Conservation (phyloP, 345 rosid species). For the Camelina sativa region DNA sequence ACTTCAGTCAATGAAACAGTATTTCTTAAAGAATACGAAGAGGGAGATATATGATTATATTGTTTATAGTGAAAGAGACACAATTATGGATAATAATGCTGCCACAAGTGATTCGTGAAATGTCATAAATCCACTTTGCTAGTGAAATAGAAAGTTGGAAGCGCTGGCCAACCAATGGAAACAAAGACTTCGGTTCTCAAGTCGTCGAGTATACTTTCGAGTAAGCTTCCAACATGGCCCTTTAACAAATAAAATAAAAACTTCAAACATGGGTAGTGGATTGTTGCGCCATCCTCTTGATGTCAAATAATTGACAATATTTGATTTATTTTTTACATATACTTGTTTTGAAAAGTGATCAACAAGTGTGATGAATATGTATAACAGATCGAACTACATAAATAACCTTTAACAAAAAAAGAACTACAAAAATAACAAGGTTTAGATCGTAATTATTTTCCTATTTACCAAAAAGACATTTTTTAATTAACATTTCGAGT, state of each 20-base stretch:
- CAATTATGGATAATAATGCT: slow-evolving; percentile 1
- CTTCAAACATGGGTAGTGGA: slow-evolving; percentile 29
- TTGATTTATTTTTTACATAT: background rate
- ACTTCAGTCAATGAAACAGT: too few relatives aligned
- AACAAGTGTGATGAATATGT: too few relatives aligned
- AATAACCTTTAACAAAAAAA: too few relatives aligned
- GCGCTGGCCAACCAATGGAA: slow-evolving; percentile 11
- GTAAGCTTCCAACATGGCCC: slow-evolving; percentile 5
- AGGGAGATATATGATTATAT: too few relatives aligned
- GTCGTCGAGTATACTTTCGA: slow-evolving; percentile 7
- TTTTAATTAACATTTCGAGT: too few relatives aligned
- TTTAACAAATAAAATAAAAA: background rate
- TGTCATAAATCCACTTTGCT: slow-evolving; percentile 30
- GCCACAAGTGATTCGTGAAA: slow-evolving; percentile 8
- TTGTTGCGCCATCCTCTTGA: slow-evolving; percentile 33
- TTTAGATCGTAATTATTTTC: too few relatives aligned
- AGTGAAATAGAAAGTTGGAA: slow-evolving; percentile 13
- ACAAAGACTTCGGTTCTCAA: slow-evolving; percentile 13
- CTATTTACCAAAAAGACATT: too few relatives aligned
- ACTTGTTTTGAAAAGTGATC: background rate
- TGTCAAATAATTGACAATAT: background rate
- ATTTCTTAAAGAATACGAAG: background rate
- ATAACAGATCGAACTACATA: too few relatives aligned
- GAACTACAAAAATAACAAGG: too few relatives aligned
- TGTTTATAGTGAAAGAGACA: background rate